Evolutionary conservation across 163 green algal species (phyloP), one percentile per base, ranked within the genome.

Genomic region (Smithsoniella earleae): DNA sequence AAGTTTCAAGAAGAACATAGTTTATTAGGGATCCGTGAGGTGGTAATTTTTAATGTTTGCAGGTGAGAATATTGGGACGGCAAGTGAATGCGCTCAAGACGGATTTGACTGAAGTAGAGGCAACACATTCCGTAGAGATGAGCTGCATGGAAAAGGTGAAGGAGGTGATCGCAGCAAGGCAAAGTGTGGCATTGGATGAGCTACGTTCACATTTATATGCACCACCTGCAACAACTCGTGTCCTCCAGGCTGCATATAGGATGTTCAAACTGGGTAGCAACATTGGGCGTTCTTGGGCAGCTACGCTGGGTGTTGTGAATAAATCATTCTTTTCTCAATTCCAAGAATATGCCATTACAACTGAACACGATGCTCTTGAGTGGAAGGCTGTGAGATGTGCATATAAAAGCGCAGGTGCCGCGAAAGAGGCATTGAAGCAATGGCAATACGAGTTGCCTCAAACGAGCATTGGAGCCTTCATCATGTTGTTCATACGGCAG

Each of bases 401-500:
- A 13, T 69, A 69, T 31, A 69, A 69, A 33, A 33, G n/a, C 20
- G 58, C 58, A 20, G 58, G 58, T 36, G 25, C 10, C 22, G 0
- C 25, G 27, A 34, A 33, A 13, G 3, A 5, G 6, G 58, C 58
- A 38, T 31, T n/a, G 58, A n/a, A 30, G 25, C 18, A 33, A 4
- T 69, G 58, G 58, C 27, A 30, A 34, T 69, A 69, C 34, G 58
- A 69, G 25, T n/a, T 69, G 16, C 58, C 58, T 10, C 27, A 43
- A 22, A 45, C 58, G 34, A 45, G 58, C 34, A n/a, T 69, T 8
- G 58, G 25, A 36, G 31, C 58, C 0, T 22, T 69, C 58, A 25
- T 69, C 30, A 69, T 69, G 58, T 31, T 69, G n/a, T 69, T 40
- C 58, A 69, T 69, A 25, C 20, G 58, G 16, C 58, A 69, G 58